phyloP scores from a whole-genome alignment of 768 basidiomycete genomes.

The Phaeotremella skinneri region DNA sequence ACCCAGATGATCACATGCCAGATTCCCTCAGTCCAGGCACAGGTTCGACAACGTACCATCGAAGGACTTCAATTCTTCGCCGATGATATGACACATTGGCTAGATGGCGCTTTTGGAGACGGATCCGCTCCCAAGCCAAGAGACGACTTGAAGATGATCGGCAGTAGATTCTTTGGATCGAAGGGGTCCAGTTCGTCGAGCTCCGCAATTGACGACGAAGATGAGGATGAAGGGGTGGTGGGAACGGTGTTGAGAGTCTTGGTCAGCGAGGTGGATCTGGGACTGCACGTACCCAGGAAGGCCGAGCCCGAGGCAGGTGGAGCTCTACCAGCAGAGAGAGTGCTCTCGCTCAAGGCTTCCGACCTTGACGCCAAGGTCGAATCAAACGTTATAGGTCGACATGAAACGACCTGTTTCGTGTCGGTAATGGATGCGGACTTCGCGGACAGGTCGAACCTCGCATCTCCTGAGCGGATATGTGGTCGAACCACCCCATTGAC shows the following conservation, averaged over 20 bases:
- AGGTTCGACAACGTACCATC: slow-evolving; percentile 59
- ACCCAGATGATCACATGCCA: slow-evolving; percentile 30
- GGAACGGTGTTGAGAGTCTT: slow-evolving; percentile 23
- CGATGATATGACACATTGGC: slow-evolving; percentile 76
- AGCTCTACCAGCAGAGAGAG: slow-evolving; percentile 37
- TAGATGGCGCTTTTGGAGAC: slow-evolving; percentile 56
- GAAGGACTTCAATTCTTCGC: slow-evolving; percentile 83
- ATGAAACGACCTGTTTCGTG: slow-evolving; percentile 67
- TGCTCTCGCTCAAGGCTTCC: slow-evolving; percentile 57
- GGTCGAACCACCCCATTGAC: slow-evolving; percentile 61
- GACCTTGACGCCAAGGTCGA: slow-evolving; percentile 67
- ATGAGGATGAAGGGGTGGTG: slow-evolving; percentile 17
- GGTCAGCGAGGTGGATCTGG: slow-evolving; percentile 53
- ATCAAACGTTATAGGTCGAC: slow-evolving; percentile 68
- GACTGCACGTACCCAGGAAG: slow-evolving; percentile 59
- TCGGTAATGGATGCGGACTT: slow-evolving; percentile 64
- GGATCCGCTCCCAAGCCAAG: slow-evolving; percentile 52
- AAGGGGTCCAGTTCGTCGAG: slow-evolving; percentile 35
- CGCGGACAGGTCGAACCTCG: slow-evolving; percentile 55
- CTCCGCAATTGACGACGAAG: slow-evolving; percentile 32
- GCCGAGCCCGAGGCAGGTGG: slow-evolving; percentile 12
- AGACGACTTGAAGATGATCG: slow-evolving; percentile 64
- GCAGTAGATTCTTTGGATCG: slow-evolving; percentile 62
- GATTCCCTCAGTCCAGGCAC: slow-evolving; percentile 62
- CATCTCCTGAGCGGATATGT: slow-evolving; percentile 55